Conservation (phyloP, 23 red algal species). For the Chondrus crispus region DNA sequence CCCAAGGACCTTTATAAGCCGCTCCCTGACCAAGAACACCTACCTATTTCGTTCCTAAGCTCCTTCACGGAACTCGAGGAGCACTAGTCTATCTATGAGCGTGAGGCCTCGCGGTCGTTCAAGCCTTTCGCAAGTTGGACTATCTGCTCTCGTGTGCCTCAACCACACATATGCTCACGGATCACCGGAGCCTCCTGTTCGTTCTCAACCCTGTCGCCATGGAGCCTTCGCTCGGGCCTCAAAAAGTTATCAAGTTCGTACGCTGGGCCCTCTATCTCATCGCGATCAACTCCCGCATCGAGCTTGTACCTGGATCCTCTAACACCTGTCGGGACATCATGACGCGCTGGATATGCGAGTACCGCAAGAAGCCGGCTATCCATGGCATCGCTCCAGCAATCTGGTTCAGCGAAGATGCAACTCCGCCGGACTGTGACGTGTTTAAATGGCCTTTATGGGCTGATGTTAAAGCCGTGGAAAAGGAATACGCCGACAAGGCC, state of each 20-base stretch:
- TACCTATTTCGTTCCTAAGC: not conserved
- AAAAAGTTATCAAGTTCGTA: not conserved
- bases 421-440: not conserved
- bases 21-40: not conserved
- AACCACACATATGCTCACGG: not conserved
- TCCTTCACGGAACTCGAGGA: not conserved
- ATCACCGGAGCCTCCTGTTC: not conserved
- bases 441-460: not conserved
- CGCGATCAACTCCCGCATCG: not conserved
- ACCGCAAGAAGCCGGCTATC: not conserved
- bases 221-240: not conserved
- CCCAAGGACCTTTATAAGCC: not conserved
- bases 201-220: not conserved
- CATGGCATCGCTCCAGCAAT: not conserved
- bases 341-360: not conserved
- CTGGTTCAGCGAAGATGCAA: not conserved
- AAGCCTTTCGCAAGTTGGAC: not conserved
- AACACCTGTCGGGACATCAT: not conserved
- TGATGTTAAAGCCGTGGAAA: not conserved
- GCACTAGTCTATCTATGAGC: not conserved
- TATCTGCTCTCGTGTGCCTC: not conserved
- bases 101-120: not conserved
- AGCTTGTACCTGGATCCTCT: not conserved
- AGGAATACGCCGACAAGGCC: not conserved
- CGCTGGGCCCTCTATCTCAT: not conserved